These are phyloP conservation scores for Backusella westeae DNA, from an alignment of 192 early-diverging fungal species.

Conservation along the genomic window DNA sequence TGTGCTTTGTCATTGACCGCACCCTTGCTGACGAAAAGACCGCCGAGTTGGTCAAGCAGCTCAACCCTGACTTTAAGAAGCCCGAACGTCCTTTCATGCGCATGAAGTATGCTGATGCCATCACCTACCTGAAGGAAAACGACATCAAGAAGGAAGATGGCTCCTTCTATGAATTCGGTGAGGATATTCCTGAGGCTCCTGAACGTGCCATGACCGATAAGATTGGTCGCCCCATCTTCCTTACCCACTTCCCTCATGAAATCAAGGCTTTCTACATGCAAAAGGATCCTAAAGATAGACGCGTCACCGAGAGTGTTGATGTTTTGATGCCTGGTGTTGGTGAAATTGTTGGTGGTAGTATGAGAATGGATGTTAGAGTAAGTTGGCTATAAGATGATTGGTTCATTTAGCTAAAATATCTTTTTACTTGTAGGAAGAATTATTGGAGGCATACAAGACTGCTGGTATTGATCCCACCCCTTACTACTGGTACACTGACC, in stretches of 20 bases:
- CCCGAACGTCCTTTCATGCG: slow-evolving; percentile 87
- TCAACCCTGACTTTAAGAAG: slow-evolving; percentile 88
- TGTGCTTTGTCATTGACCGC: slow-evolving; percentile 73
- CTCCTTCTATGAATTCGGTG: slow-evolving; percentile 91
- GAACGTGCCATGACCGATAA: slow-evolving; percentile 99
- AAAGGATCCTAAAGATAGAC: slow-evolving; percentile 73
- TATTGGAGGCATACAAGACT: slow-evolving; percentile 35
- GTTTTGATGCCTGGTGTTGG: slow-evolving; percentile 98
- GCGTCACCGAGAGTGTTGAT: slow-evolving; percentile 95
- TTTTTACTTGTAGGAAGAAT: slow-evolving; percentile 24
- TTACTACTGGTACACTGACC: slow-evolving; percentile 99
- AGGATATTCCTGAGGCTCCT: slow-evolving; percentile 98
- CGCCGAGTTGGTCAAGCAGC: slow-evolving; percentile 74
- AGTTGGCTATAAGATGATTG: not conserved
- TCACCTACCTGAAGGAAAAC: slow-evolving; percentile 89
- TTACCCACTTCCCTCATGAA: slow-evolving; percentile 95
- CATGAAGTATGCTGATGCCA: slow-evolving; percentile 97
- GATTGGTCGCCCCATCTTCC: slow-evolving; percentile 91
- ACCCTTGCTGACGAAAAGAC: slow-evolving; percentile 76
- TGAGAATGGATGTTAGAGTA: slow-evolving; percentile 90
- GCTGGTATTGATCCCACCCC: slow-evolving; percentile 82
- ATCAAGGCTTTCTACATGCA: slow-evolving; percentile 99
- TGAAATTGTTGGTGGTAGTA: slow-evolving; percentile 98
- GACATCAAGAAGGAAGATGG: slow-evolving; percentile 91
- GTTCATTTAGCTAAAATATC: not conserved